Evolutionary conservation across 2,329 filamentous ascomycete species (phyloP), one percentile per base, ranked within the genome.

Genomic region (Atkinsonella texensis): DNA sequence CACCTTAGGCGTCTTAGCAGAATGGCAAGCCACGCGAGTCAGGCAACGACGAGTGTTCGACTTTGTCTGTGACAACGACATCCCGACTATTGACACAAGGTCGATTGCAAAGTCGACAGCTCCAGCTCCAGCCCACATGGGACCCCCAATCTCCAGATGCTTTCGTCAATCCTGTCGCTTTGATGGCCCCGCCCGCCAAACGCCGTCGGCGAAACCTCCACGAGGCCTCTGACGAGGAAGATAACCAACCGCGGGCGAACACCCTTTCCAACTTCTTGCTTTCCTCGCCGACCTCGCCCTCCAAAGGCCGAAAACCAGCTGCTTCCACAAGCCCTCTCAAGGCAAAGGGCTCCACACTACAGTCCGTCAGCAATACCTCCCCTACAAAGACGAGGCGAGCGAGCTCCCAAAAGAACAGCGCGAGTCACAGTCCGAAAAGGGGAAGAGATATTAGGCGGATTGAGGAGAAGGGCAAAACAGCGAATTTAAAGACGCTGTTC

Each of bases 111-210:
- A n/a, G 13, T 32, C 33, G 35, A 44, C 44, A 23, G 18, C 41
- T 12, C 38, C 28, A 28, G 28, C 7, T 28, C 41, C 41, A 39
- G 49, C 35, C 46, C 54, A 50, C 53, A 57, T 63, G 62, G 55
- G 56, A 61, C 57, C 52, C 43, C 50, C 46, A 44, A 43, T 48
- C 46, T 53, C 52, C 61, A 59, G 51, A 66, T 65, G 61, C 58
- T 58, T 50, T 56, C 58, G 52, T 58, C 56, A 31, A n/a, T 42
- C 28, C 49, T n/a, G n/a, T 49, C 42, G 62, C 65, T 61, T 58
- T 67, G 59, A 81, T 81, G 78, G 74, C 75, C 60, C 76, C 77
- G 66, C 73, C 75, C 56, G 69, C 76, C 63, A 80, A 79, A 68
- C 75, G 80, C 64, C 76, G 75, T 58, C 78, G 73, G 71, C 76